Conservation (phyloP, 257 asterid genomes). For the Eucommia ulmoides region DNA sequence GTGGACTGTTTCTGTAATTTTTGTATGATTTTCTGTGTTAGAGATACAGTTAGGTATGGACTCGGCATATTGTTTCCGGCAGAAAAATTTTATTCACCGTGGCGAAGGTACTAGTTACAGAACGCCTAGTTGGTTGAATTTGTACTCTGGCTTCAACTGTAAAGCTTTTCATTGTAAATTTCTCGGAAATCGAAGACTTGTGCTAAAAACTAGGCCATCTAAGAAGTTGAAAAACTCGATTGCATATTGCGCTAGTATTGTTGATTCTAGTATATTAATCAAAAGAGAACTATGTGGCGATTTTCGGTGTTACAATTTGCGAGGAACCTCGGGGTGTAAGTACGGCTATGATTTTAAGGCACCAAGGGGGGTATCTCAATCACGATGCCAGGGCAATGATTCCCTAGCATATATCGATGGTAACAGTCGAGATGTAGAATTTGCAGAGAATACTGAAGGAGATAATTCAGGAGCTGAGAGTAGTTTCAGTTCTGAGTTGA, state of each 20-base stretch:
- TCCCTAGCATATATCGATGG: slow-evolving; percentile 64
- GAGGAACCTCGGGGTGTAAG: slow-evolving; percentile 17
- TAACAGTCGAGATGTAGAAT: slow-evolving; percentile 43
- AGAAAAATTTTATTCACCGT: slow-evolving; percentile 26
- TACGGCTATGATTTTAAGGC: slow-evolving; percentile 18
- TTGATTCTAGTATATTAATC: slow-evolving; percentile 12
- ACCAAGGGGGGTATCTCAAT: slow-evolving; percentile 21
- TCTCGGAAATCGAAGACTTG: slow-evolving; percentile 18
- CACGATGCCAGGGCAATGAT: slow-evolving; percentile 77
- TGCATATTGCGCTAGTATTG: slow-evolving; percentile 12
- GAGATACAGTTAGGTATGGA: slow-evolving; percentile 1
- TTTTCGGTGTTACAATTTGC: slow-evolving; percentile 15
- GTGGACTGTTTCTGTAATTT: neutral
- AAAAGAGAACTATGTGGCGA: slow-evolving; percentile 13
- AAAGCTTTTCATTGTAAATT: slow-evolving; percentile 12
- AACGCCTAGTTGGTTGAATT: slow-evolving; percentile 15
- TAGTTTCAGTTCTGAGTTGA: slow-evolving; percentile 18
- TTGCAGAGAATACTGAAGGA: slow-evolving; percentile 21
- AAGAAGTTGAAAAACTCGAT: slow-evolving; percentile 27
- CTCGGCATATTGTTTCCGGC: slow-evolving; percentile 26
- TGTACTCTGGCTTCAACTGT: slow-evolving; percentile 13
- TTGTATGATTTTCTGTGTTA: neutral
- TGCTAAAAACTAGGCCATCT: slow-evolving; percentile 11
- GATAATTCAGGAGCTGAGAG: slow-evolving; percentile 21
- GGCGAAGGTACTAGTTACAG: slow-evolving; percentile 23